Base-by-base conservation (phyloP, 2,329 filamentous ascomycete species). In the Clarireedia sp. region DNA sequence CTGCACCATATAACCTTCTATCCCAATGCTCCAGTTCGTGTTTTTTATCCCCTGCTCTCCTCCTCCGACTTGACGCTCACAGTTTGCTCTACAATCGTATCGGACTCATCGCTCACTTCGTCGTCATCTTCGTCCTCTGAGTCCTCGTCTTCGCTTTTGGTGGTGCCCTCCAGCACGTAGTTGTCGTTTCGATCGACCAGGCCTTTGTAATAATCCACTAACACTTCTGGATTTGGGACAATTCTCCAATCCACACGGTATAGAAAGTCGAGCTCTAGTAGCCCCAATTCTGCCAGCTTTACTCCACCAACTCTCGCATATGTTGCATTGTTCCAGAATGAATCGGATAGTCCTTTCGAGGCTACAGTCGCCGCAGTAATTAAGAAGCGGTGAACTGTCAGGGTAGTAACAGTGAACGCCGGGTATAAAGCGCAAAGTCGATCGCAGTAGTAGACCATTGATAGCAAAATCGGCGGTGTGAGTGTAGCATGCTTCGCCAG, bases 371-470 rank as follows among this genome's bases (percentile, higher is more conserved):
- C 92, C 19, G 91, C 90, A 1, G 92, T 94, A 63, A 99, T 99
- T 9, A 99, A 80, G 67, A 97, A 99, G 8, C 94, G 90, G 73
- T 99, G 94, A 3, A 99, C 92, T 0, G 94, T 99, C 19, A 99
- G 78, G 47, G 90, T 96, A 69, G 91, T 96, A 64, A 99, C 95
- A 26, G 91, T 96, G 70, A 99, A 99, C 47, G 92, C 88, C 3
- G 89, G 87, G 69, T 96, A 99, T 57, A 95, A 77, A 10, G 89
- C 86, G 71, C 92, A 99, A 21, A 99, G 79, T 33, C 90, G 86
- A 73, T 99, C 94, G 66, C 99, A 97, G 67, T 97, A 99, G 69
- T 95, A 99, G 56, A 99, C 94, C 90, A 99, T 97, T 64, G 91
- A 94, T 37, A 99, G 81, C n/a, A 99, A 78, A 50, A 99, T 86